Conservation (phyloP, 2,329 filamentous ascomycete genomes). For the Clonostachys solani region DNA sequence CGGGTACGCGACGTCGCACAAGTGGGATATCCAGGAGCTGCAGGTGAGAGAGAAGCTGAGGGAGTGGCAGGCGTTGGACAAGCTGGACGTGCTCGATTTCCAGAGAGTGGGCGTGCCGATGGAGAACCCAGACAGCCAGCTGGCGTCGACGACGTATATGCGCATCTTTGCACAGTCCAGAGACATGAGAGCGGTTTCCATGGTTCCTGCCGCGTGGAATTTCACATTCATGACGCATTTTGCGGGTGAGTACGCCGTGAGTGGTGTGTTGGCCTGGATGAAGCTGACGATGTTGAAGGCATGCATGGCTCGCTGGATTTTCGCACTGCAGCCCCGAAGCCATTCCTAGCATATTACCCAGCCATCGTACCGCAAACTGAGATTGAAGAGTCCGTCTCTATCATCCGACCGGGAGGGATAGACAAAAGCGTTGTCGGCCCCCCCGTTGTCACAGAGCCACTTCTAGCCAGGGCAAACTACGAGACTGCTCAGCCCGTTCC, state of each 20-base stretch:
- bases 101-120: constrained; percentile 25
- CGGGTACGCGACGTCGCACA: constrained; percentile 40
- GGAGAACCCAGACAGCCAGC: constrained; percentile 30
- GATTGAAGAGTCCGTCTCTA: constrained; percentile 21
- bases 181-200: constrained; percentile 14
- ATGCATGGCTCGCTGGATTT: constrained; percentile 35
- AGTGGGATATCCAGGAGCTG: constrained; percentile 42
- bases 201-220: constrained; percentile 19
- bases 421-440: constrained; percentile 8
- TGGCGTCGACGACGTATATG: constrained; percentile 36
- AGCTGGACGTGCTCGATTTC: constrained; percentile 47
- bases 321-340: constrained; percentile 24
- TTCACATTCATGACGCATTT: constrained; percentile 36
- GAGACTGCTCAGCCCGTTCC: constrained; percentile 8
- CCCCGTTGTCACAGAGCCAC: constrained; percentile 3
- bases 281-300: constrained; percentile 15
- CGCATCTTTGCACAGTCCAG: constrained; percentile 35
- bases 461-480: constrained; percentile 9
- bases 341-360: constrained; percentile 13
- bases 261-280: neutral
- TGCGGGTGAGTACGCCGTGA: constrained; percentile 4
- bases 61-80: constrained; percentile 24
- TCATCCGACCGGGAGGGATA: constrained; percentile 7
- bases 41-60: constrained; percentile 38
- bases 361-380: constrained; percentile 15